Evolutionary conservation across 805 yeast genomes (phyloP).

Genomic region (Monosporozyma aerobia): DNA sequence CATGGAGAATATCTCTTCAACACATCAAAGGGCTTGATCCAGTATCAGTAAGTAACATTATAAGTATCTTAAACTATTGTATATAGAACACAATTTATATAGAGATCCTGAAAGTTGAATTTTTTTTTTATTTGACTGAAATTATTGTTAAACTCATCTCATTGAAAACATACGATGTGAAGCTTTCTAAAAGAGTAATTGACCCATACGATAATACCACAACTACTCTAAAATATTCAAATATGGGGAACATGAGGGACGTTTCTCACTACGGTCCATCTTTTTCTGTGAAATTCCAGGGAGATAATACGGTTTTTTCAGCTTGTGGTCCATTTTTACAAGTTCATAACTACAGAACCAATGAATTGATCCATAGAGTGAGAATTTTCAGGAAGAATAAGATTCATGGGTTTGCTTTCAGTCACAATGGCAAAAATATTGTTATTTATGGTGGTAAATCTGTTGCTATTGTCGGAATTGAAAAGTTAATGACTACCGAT

Average conservation of each 20-base stretch:
- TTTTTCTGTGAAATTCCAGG: constrained; percentile 44
- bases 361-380: constrained; percentile 31
- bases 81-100: neutral
- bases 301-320: constrained; percentile 34
- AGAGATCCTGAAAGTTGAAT: neutral
- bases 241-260: constrained; percentile 8
- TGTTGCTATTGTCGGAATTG: constrained; percentile 35
- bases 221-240: neutral
- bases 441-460: constrained; percentile 69
- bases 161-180: neutral
- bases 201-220: neutral
- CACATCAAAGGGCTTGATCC: constrained; percentile 9
- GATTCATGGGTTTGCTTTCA: constrained; percentile 62
- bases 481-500: constrained; percentile 19
- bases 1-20: constrained; percentile 15
- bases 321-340: constrained; percentile 68
- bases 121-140: neutral
- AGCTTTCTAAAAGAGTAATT: neutral
- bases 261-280: constrained; percentile 52
- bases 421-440: constrained; percentile 24
- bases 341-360: constrained; percentile 39
- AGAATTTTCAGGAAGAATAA: constrained; percentile 62
- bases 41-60: neutral
- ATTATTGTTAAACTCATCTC: neutral
- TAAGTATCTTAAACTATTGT: neutral